Evolutionary conservation across 495 filamentous ascomycete species (phyloP).

Genomic region (Symbiotaphrina buchneri): DNA sequence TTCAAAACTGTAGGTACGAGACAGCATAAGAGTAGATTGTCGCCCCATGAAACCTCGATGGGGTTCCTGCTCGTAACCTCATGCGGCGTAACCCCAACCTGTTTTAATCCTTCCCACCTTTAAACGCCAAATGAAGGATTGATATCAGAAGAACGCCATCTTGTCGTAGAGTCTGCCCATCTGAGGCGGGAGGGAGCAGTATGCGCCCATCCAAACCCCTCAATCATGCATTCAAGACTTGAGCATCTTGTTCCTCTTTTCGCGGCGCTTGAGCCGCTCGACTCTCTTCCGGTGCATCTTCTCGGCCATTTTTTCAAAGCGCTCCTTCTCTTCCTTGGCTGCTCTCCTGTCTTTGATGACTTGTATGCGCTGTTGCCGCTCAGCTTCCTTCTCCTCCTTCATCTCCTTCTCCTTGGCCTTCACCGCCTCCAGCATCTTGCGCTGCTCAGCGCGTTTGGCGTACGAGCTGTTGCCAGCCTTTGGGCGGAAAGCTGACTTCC

Average conservation of each 20-base stretch:
- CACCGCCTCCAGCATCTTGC: constrained; percentile 39
- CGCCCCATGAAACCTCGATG: too few species aligned
- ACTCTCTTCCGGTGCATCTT: constrained; percentile 95
- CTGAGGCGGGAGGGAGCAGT: too few species aligned
- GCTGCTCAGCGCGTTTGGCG: constrained; percentile 42
- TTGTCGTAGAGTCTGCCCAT: too few species aligned
- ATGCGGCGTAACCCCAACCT: too few species aligned
- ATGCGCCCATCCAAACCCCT: not conserved
- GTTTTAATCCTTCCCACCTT: too few species aligned
- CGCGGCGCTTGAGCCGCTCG: constrained; percentile 75
- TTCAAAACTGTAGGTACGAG: too few species aligned
- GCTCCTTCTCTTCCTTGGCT: constrained; percentile 77
- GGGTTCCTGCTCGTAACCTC: too few species aligned
- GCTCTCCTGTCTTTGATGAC: constrained; percentile 63
- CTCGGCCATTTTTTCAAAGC: constrained; percentile 85
- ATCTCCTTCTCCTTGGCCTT: constrained; percentile 87
- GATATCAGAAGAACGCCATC: too few species aligned
- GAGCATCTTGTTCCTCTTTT: constrained; percentile 93
- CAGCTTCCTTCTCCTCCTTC: constrained; percentile 85
- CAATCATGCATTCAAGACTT: constrained; percentile 40
- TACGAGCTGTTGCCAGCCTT: constrained; percentile 53
- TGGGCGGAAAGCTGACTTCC: constrained; percentile 73
- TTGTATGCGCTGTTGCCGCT: constrained; percentile 56
- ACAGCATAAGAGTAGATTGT: too few species aligned
- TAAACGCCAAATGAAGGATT: too few species aligned